phyloP scores from a whole-genome alignment of 768 basidiomycete species.

The Coprinellus micaceus region DNA sequence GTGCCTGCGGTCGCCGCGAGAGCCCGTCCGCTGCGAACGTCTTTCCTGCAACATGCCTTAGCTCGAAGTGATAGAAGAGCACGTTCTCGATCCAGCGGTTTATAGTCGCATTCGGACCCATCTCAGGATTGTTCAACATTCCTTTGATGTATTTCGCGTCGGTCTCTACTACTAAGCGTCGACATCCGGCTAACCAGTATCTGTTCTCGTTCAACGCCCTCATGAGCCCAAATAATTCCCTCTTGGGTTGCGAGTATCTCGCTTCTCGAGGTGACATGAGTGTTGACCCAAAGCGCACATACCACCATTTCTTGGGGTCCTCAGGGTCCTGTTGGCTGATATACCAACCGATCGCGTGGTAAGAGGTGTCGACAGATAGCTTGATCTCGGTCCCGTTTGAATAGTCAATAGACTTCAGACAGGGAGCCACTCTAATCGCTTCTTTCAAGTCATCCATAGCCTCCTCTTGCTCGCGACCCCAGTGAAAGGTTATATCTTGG shows the following conservation, averaged over 20 bases:
- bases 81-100: conserved; percentile 30
- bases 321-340: conserved; percentile 25
- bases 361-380: conserved; percentile 34
- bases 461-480: background rate
- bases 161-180: background rate
- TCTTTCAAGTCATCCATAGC: conserved; percentile 1
- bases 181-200: background rate
- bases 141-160: conserved; percentile 18
- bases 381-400: conserved; percentile 22
- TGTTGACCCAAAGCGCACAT: conserved; percentile 31
- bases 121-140: conserved; percentile 28
- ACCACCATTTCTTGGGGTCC: conserved; percentile 17
- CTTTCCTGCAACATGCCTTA: conserved; percentile 11
- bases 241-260: conserved; percentile 14
- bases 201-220: background rate
- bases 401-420: conserved; percentile 32
- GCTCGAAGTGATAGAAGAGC: conserved; percentile 6
- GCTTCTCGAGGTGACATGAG: conserved; percentile 30
- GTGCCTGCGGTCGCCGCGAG: conserved; percentile 4
- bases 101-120: conserved; percentile 26
- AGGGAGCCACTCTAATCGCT: conserved; percentile 17
- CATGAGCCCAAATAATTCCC: conserved; percentile 4
- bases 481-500: conserved; percentile 16
- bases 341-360: conserved; percentile 30
- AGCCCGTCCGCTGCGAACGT: conserved; percentile 17